Percentiles rank a stretch among this genome's conserved stretches.
Evolutionary conservation across 23 red algal genomes (phyloP).

Genomic region (Gracilaria caudata): DNA sequence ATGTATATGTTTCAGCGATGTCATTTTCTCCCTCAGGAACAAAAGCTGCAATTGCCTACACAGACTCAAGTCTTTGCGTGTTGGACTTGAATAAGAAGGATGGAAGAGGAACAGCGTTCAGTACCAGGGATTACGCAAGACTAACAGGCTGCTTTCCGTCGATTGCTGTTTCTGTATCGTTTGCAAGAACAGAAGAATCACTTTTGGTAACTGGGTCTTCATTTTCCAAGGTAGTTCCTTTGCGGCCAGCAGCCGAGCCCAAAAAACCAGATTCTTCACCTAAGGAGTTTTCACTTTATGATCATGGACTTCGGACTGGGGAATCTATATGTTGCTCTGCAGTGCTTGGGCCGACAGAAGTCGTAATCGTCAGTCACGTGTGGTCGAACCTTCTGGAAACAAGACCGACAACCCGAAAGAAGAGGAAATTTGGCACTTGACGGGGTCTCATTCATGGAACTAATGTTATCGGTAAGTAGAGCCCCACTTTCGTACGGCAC

Average conservation of each 20-base stretch:
- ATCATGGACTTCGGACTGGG: neutral
- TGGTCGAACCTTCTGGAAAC: neutral
- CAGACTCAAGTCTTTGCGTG: slow-evolving; percentile 6
- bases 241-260: neutral
- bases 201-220: slow-evolving; percentile 8
- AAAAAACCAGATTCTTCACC: neutral
- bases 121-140: neutral
- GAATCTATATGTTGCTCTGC: neutral
- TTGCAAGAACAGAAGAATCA: slow-evolving; percentile 3
- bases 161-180: neutral
- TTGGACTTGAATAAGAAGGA: neutral
- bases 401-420: neutral
- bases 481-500: neutral
- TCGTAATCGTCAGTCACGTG: slow-evolving; percentile 4
- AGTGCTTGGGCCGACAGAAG: slow-evolving; percentile 6
- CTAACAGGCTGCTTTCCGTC: neutral
- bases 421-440: slow-evolving; percentile 30
- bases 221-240: neutral
- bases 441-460: neutral
- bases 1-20: slow-evolving; percentile 7
- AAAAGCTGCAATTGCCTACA: slow-evolving; percentile 5
- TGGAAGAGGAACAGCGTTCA: neutral
- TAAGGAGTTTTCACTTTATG: neutral
- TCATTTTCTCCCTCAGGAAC: slow-evolving; percentile 18
- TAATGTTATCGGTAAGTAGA: neutral